Evolutionary conservation across 768 basidiomycete species (phyloP).

Genomic region (Rubroboletus satanas): DNA sequence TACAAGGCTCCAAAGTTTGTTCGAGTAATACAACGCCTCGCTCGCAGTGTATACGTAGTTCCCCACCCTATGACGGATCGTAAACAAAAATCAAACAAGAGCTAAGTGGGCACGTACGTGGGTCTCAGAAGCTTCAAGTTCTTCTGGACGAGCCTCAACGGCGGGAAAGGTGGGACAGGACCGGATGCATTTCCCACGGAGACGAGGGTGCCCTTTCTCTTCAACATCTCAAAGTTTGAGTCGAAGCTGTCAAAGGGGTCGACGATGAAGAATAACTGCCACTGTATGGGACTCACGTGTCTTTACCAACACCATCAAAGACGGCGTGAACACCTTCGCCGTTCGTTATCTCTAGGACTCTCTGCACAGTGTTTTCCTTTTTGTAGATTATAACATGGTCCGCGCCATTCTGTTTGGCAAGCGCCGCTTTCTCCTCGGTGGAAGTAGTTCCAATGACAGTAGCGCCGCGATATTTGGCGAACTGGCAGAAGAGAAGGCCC

Average conservation of each 20-base stretch:
- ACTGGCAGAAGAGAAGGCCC: slow-evolving; percentile 64
- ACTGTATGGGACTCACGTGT: slow-evolving; percentile 57
- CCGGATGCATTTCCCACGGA: slow-evolving; percentile 93
- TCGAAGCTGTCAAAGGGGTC: slow-evolving; percentile 52
- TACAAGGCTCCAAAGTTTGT: slow-evolving; percentile 60
- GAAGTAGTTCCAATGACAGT: slow-evolving; percentile 94
- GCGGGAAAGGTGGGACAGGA: slow-evolving; percentile 68
- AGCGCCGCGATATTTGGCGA: slow-evolving; percentile 71
- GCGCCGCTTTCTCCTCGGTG: slow-evolving; percentile 72
- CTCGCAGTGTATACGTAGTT: slow-evolving; percentile 74
- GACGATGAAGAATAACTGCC: background rate
- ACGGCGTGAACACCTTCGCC: slow-evolving; percentile 82
- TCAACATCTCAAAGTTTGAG: slow-evolving; percentile 73
- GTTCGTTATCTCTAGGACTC: slow-evolving; percentile 70
- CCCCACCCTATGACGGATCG: slow-evolving; percentile 44
- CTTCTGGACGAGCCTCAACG: slow-evolving; percentile 72
- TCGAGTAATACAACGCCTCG: slow-evolving; percentile 65
- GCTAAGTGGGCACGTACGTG: slow-evolving; percentile 42
- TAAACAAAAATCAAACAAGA: background rate
- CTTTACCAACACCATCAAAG: slow-evolving; percentile 96
- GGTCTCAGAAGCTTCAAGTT: slow-evolving; percentile 77
- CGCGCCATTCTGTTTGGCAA: slow-evolving; percentile 77
- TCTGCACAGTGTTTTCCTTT: slow-evolving; percentile 66
- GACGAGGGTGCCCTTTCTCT: slow-evolving; percentile 86
- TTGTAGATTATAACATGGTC: slow-evolving; percentile 85